Base-by-base conservation (phyloP, 1,284 basidiomycete genomes). In the Sporisorium scitamineum region DNA sequence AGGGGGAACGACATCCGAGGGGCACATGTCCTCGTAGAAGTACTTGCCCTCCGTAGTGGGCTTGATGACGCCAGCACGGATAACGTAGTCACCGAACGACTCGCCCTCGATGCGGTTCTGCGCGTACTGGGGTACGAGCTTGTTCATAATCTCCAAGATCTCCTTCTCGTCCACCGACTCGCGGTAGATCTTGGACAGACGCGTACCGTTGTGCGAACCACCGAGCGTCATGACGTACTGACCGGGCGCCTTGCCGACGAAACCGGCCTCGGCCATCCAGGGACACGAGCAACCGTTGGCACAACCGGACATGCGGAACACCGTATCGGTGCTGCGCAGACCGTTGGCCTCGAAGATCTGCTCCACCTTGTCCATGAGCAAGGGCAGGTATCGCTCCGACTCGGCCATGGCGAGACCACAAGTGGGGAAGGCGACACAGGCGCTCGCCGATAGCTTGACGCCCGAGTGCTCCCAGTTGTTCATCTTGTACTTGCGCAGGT, bases 341-440 rank as follows among this genome's bases (percentile, higher is more conserved):
- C 96, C 96, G 78, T 91, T 92, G 84, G 94, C 92, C 85, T 98
- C 95, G 84, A 94, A 94, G 32, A 98, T 92, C 86, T 91, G 91
- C 88, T 99, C 97, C 27, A 99, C 92, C 88, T 98, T 98, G 88
- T 94, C 93, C 74, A 98, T 89, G 51, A 99, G 90, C 26, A 96
- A 81, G 10, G 97, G 97, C n/a, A 99, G 88, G 86, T 97, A 98
- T 90, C 93, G 74, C 62, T 97, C 94, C 13, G 93, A 94, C 87
- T 97, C 94, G 29, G 94, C 94, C 94, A 96, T 96, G 14, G 94
- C 95, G 44, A 96, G 90, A 80, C 93, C 92, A 79, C 78, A 99
- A 5, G 96, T 99, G 7, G 97, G 96, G 90, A 99, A 97, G 1
- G 96, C 92, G 66, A 99, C 96, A 87, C 97, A 99, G 22, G 97